These are phyloP conservation scores for Neurospora sp. DNA, from an alignment of 495 filamentous ascomycete species.

Conservation along the genomic window DNA sequence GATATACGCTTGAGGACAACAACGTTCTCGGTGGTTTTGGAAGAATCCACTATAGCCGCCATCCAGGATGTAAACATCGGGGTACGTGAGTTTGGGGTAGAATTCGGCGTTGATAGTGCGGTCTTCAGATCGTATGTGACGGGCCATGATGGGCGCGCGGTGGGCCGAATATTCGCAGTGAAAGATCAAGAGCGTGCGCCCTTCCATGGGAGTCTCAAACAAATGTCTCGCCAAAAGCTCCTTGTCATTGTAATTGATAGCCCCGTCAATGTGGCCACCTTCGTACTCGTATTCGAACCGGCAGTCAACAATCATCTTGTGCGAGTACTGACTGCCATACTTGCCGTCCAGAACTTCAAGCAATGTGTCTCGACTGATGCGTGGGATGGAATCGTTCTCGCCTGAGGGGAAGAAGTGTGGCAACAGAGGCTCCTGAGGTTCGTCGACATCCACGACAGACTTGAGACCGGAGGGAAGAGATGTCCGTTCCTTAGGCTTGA, in stretches of 20 bases:
- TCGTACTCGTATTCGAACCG: conserved; percentile 98
- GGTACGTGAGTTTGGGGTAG: conserved; percentile 84
- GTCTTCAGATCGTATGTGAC: conserved; percentile 78
- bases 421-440: conserved; percentile 55
- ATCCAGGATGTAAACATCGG: conserved; percentile 93
- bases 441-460: conserved; percentile 67
- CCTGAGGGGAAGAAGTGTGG: conserved; percentile 80
- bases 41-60: conserved; percentile 96
- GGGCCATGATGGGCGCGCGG: conserved; percentile 93
- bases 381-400: conserved; percentile 71
- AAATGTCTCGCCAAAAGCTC: conserved; percentile 69
- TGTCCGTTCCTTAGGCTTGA: conserved; percentile 53
- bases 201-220: conserved; percentile 53
- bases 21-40: conserved; percentile 59
- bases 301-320: conserved; percentile 83
- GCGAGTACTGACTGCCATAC: conserved; percentile 61
- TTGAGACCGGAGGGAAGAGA: conserved; percentile 43
- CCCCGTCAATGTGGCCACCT: conserved; percentile 87
- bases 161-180: conserved; percentile 99
- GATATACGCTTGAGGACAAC: conserved; percentile 89
- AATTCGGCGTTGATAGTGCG: conserved; percentile 67
- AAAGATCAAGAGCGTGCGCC: conserved; percentile 73
- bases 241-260: conserved; percentile 93
- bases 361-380: conserved; percentile 72
- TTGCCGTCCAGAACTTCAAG: conserved; percentile 79